These are phyloP conservation scores for Aotearoamyces nothofagi DNA, from an alignment of 2,329 filamentous ascomycete genomes.

Conservation along the genomic window DNA sequence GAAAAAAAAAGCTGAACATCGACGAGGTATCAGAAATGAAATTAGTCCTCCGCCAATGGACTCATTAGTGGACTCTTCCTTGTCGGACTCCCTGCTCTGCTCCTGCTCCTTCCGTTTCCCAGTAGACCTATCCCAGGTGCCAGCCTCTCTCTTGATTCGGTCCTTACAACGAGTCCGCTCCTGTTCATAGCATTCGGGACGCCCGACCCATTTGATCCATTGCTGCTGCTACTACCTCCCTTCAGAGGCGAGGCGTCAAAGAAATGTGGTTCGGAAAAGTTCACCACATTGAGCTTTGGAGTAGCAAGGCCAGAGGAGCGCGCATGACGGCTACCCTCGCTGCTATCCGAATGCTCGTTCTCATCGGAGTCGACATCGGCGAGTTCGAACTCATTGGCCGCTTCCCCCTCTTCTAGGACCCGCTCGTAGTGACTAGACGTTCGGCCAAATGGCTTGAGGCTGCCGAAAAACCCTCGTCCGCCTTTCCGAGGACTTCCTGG, in stretches of 20 bases:
- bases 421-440: slow-evolving; percentile 55
- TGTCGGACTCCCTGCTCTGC: slow-evolving; percentile 27
- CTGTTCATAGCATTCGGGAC: slow-evolving; percentile 36
- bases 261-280: slow-evolving; percentile 20
- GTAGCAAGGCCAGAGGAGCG: slow-evolving; percentile 53
- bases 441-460: slow-evolving; percentile 51
- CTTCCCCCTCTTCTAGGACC: slow-evolving; percentile 68
- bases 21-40: background rate
- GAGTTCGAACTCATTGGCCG: slow-evolving; percentile 60
- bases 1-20: no score
- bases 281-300: slow-evolving; percentile 40
- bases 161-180: slow-evolving; percentile 63
- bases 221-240: slow-evolving; percentile 7
- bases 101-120: slow-evolving; percentile 35
- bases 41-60: slow-evolving; percentile 28
- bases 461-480: slow-evolving; percentile 30
- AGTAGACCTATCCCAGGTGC: slow-evolving; percentile 36
- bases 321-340: slow-evolving; percentile 37
- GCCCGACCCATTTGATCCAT: slow-evolving; percentile 11
- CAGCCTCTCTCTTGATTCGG: slow-evolving; percentile 73
- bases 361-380: slow-evolving; percentile 49
- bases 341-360: slow-evolving; percentile 47
- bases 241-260: slow-evolving; percentile 10
- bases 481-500: slow-evolving; percentile 31
- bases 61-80: slow-evolving; percentile 42